A percentile compares a stretch with the other conserved stretches of the same genome.
Conservation (phyloP, 2,329 filamentous ascomycete genomes). For the Aspergillus amoenus region DNA sequence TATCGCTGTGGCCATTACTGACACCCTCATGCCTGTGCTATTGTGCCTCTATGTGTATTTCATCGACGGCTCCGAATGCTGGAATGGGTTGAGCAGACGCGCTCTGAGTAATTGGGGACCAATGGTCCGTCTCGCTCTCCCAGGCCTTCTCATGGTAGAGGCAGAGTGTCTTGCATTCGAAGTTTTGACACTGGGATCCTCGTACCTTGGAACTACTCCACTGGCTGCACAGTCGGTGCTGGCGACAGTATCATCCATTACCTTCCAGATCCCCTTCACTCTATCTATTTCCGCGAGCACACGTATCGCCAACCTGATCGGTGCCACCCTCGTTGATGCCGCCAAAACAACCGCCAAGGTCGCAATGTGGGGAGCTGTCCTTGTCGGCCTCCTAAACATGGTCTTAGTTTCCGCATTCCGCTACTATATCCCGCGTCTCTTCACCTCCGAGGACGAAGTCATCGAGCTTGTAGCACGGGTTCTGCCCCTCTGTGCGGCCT, state of each 20-base stretch:
- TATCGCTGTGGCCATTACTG: conserved; percentile 72
- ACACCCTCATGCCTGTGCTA: conserved; percentile 71
- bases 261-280: conserved; percentile 90
- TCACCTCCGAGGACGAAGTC: conserved; percentile 72
- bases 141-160: conserved; percentile 89
- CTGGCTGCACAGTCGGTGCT: conserved; percentile 88
- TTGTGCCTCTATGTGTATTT: conserved; percentile 73
- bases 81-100: conserved; percentile 72
- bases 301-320: conserved; percentile 87
- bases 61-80: conserved; percentile 71
- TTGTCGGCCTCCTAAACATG: conserved; percentile 79
- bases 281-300: conserved; percentile 86
- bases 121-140: conserved; percentile 84
- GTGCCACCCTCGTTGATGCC: conserved; percentile 76
- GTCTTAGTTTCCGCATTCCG: conserved; percentile 67
- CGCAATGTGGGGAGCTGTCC: conserved; percentile 62
- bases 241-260: conserved; percentile 72
- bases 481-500: conserved; percentile 78
- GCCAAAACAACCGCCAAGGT: conserved; percentile 81
- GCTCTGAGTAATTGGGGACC: conserved; percentile 74
- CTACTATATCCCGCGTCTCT: conserved; percentile 72
- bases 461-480: conserved; percentile 66
- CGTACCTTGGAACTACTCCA: conserved; percentile 73
- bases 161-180: conserved; percentile 94
- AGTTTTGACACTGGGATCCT: conserved; percentile 78